Base-by-base conservation (phyloP, 148 eudicot genomes). In the Drosera capensis region DNA sequence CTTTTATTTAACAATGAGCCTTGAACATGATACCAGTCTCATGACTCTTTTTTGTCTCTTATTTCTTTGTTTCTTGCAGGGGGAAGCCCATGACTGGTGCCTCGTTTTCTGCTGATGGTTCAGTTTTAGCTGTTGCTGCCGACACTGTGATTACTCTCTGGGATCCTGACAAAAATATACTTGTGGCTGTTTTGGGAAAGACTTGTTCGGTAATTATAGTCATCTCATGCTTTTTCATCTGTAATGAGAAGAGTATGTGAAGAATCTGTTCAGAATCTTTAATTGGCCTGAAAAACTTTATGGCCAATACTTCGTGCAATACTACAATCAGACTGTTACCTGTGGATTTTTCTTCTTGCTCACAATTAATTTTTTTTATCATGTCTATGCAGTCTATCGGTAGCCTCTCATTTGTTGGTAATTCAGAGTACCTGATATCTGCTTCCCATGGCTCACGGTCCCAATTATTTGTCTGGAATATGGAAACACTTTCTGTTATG, bases 121-220 rank as follows among this genome's bases (percentile, higher is more conserved):
- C 97, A 57, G 73, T 80, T 52, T 64, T 90, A 52, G 97, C 93
- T 61, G 87, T 90, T 61, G 95, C 97, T 62, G 97, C 93, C 42
- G 95, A 80, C 62, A 73, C 70, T 46, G 65, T 80, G 40, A 78
- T 90, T 45, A 90, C 97, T 16, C 55, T 90, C 55, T 90, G 97
- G 97, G 93, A 90, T 55, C 95, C 95, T 24, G 74, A 78, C 18
- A 73, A 62, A 65, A 90, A 90, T 44, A 56, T 59, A 65, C 85
- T 90, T 48, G 77, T 90, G 65, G 82, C 93, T 57, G 85, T 80
- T 20, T 59, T 90, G 37, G 95, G 84, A 53, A 75, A 78, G 45
- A 62, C 64, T 45, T 51, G 50, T 25, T 83, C 62, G 97, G 97
- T 90, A 51, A 57, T 44, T 50, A 28, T 51, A 18, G 13, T 9